Evolutionary conservation across 2,329 filamentous ascomycete genomes (phyloP).

Genomic region (Cladophialophora bantiana): DNA sequence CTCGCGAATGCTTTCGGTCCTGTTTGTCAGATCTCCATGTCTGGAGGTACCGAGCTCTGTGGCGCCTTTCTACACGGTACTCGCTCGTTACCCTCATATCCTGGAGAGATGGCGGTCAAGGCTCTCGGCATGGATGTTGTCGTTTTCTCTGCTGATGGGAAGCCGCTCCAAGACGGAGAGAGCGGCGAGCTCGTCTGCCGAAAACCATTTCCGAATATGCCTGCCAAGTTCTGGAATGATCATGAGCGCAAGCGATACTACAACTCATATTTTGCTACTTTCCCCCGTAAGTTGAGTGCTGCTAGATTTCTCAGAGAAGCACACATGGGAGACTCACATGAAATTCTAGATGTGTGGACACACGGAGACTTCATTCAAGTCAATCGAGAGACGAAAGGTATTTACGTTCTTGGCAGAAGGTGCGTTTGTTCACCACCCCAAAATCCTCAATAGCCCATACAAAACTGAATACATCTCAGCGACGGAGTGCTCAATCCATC

Average conservation of each 20-base stretch:
- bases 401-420: constrained; percentile 25
- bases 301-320: too few relatives aligned
- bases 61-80: constrained; percentile 59
- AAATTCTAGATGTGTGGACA: constrained; percentile 49
- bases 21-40: constrained; percentile 37
- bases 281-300: constrained; percentile 8
- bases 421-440: background rate
- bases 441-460: too few relatives aligned
- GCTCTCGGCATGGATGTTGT: constrained; percentile 53
- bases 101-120: constrained; percentile 63
- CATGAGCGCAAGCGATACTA: constrained; percentile 62
- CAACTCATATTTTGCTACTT: constrained; percentile 40
- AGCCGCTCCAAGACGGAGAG: constrained; percentile 54
- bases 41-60: constrained; percentile 44
- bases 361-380: constrained; percentile 66
- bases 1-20: constrained; percentile 23
- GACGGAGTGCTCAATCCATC: constrained; percentile 68
- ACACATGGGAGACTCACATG: background rate
- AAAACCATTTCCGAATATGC: constrained; percentile 76
- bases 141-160: constrained; percentile 13
- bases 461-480: constrained; percentile 45
- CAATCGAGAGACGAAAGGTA: constrained; percentile 18
- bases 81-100: constrained; percentile 69
- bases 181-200: constrained; percentile 78
- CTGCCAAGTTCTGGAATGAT: constrained; percentile 67